These are phyloP conservation scores for Galeopsis tetrahit DNA, from an alignment of 257 asterid genomes.

Conservation along the genomic window DNA sequence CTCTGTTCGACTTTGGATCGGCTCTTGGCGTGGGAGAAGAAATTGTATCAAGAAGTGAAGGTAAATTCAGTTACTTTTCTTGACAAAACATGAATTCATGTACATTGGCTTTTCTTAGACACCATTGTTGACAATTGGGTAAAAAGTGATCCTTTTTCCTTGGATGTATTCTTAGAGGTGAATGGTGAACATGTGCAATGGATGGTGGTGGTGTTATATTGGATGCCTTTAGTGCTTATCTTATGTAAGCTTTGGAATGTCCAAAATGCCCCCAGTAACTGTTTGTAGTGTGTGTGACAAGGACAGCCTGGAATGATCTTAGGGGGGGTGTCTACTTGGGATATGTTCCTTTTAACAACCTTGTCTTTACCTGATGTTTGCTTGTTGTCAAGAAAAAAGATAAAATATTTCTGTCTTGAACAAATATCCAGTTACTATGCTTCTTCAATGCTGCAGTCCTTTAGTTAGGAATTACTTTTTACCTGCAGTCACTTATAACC, in stretches of 20 bases:
- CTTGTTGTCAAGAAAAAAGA: conserved; percentile 30
- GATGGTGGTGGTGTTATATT: conserved; percentile 45
- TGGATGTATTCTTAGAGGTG: conserved; percentile 28
- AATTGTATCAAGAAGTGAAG: conserved; percentile 95
- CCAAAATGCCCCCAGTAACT: conserved; percentile 41
- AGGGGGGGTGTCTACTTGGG: conserved; percentile 45
- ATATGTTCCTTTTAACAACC: conserved; percentile 45
- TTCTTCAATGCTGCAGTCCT: neutral
- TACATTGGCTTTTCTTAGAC: conserved; percentile 35
- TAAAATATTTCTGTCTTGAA: conserved; percentile 21
- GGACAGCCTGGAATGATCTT: conserved; percentile 48
- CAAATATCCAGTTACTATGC: neutral
- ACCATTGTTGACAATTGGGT: conserved; percentile 42
- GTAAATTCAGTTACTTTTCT: conserved; percentile 23
- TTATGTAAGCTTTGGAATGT: conserved; percentile 38
- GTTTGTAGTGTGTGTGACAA: conserved; percentile 33
- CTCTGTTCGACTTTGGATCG: conserved; percentile 88
- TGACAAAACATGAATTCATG: conserved; percentile 11
- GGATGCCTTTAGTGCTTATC: conserved; percentile 35
- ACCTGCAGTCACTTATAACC: neutral
- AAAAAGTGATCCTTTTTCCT: conserved; percentile 31
- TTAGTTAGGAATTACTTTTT: conserved; percentile 15
- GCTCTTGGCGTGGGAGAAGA: conserved; percentile 98
- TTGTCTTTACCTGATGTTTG: conserved; percentile 39
- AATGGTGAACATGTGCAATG: conserved; percentile 41